Conservation (phyloP, 306 rosid species). For the Cucumis hystrix region DNA sequence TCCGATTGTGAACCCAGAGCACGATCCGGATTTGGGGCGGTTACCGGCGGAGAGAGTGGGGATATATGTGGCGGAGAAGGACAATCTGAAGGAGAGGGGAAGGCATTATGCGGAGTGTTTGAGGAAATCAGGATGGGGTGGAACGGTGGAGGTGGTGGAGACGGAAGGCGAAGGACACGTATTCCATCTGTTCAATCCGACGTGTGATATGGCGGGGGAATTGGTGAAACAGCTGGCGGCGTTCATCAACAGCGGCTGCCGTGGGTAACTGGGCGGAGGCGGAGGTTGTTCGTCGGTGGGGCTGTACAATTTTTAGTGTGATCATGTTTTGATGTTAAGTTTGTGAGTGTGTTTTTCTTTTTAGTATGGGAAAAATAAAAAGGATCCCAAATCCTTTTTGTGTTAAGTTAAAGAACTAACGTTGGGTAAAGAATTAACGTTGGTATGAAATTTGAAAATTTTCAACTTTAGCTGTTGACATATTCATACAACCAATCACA, state of each 20-base stretch:
- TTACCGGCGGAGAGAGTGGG: slow-evolving; percentile 9
- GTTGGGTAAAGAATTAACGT: too few species aligned
- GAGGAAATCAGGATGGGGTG: slow-evolving; percentile 35
- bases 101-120: slow-evolving; percentile 30
- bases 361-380: too few species aligned
- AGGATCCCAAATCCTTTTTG: too few species aligned
- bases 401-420: too few species aligned
- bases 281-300: too few species aligned
- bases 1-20: slow-evolving; percentile 41
- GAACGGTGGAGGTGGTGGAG: slow-evolving; percentile 30
- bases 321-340: too few species aligned
- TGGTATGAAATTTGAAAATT: too few species aligned
- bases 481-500: too few species aligned
- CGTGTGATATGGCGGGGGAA: background rate
- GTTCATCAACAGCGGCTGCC: background rate
- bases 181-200: background rate
- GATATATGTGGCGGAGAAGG: slow-evolving; percentile 11
- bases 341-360: too few species aligned
- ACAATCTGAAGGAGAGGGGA: slow-evolving; percentile 35
- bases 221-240: slow-evolving; percentile 21
- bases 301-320: too few species aligned
- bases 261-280: background rate
- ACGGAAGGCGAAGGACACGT: slow-evolving; percentile 20
- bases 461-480: too few species aligned
- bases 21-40: slow-evolving; percentile 37